Conservation (phyloP, 2,329 filamentous ascomycete species). For the Pseudogymnoascus verrucosus region DNA sequence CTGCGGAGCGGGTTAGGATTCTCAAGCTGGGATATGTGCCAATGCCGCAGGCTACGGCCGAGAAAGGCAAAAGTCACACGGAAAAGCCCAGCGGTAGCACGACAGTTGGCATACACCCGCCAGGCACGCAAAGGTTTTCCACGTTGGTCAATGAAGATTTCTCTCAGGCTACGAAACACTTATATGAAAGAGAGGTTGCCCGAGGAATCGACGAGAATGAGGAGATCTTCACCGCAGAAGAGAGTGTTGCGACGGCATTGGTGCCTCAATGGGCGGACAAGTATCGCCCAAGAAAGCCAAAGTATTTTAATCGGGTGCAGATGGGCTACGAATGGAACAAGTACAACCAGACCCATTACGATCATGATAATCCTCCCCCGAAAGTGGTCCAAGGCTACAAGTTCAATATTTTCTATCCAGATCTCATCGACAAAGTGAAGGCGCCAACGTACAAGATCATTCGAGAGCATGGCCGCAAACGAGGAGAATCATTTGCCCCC, state of each 20-base stretch:
- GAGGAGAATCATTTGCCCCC: constrained; percentile 85
- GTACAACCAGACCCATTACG: constrained; percentile 99
- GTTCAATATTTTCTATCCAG: constrained; percentile 99
- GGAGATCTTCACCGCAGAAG: constrained; percentile 89
- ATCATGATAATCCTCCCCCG: constrained; percentile 93
- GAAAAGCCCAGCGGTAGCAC: constrained; percentile 27
- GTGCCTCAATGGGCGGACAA: constrained; percentile 75
- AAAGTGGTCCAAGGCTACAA: constrained; percentile 99
- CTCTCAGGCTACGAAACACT: constrained; percentile 75
- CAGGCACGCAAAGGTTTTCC: constrained; percentile 62
- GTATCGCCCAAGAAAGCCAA: constrained; percentile 82
- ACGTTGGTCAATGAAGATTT: constrained; percentile 66
- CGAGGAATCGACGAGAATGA: constrained; percentile 88
- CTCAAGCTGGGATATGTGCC: constrained; percentile 62
- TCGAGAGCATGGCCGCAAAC: constrained; percentile 78
- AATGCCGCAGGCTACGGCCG: constrained; percentile 37
- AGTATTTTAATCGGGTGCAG: constrained; percentile 95
- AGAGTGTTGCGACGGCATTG: constrained; percentile 57
- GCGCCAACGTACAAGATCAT: constrained; percentile 95
- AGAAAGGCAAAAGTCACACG: constrained; percentile 24
- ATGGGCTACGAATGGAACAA: constrained; percentile 99
- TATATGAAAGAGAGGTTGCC: constrained; percentile 89
- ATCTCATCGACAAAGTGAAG: constrained; percentile 89
- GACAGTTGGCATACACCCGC: constrained; percentile 36
- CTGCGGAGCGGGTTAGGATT: constrained; percentile 51